Evolutionary conservation across 176 grass and related monocot genomes (phyloP).

Genomic region (Zea luxurians): DNA sequence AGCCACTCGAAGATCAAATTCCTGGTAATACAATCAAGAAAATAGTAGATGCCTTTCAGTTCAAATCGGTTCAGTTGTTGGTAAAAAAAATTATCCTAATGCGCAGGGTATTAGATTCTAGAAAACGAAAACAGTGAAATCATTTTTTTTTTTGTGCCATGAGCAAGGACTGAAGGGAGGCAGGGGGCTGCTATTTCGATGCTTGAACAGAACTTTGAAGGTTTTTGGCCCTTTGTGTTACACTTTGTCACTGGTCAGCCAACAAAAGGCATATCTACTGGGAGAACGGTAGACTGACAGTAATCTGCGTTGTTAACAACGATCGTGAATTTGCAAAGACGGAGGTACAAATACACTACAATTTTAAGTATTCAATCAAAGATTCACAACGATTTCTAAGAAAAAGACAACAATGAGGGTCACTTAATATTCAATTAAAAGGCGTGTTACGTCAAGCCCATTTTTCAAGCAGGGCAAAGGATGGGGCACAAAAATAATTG

Average conservation of each 20-base stretch:
- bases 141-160: conserved; percentile 4
- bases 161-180: background rate
- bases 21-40: conserved; percentile 48
- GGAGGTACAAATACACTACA: background rate
- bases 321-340: background rate
- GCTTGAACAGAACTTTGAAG: conserved; percentile 11
- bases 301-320: background rate
- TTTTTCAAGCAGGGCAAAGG: background rate
- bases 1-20: conserved; percentile 84
- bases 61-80: conserved; percentile 17
- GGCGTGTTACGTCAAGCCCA: too few relatives aligned
- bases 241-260: background rate
- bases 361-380: background rate
- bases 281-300: background rate
- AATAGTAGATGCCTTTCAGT: conserved; percentile 5
- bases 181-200: background rate
- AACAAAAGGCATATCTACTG: background rate
- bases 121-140: conserved; percentile 16
- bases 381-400: background rate
- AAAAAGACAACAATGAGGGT: background rate
- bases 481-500: background rate
- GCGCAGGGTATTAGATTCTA: conserved; percentile 14
- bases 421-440: background rate
- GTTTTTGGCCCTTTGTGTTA: background rate
- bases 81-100: background rate